Percentiles rank a stretch among this genome's conserved stretches.
These are phyloP conservation scores for Vaccinium myrtillus DNA, from an alignment of 148 eudicot species.

Conservation along the genomic window DNA sequence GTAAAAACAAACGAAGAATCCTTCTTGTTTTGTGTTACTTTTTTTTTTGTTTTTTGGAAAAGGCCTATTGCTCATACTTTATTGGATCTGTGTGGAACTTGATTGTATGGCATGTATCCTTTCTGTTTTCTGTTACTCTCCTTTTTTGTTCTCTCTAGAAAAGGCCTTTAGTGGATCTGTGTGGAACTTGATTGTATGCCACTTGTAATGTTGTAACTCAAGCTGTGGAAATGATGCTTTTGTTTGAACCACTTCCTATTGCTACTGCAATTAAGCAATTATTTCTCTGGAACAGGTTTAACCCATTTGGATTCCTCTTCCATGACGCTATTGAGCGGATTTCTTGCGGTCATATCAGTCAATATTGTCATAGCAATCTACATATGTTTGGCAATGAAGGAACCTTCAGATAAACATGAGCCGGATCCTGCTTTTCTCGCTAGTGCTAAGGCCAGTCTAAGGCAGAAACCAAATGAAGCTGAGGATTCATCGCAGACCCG, in stretches of 20 bases:
- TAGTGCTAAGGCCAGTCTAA: slow-evolving; percentile 51
- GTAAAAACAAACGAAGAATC: background rate
- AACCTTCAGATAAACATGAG: slow-evolving; percentile 64
- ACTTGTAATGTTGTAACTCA: background rate
- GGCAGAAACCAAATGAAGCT: slow-evolving; percentile 36
- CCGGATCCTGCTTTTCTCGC: slow-evolving; percentile 72
- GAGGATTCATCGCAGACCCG: slow-evolving; percentile 30
- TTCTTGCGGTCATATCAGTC: slow-evolving; percentile 89
- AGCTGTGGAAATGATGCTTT: background rate
- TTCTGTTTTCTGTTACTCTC: too few relatives aligned
- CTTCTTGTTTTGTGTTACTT: background rate
- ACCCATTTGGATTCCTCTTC: slow-evolving; percentile 55
- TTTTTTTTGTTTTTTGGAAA: background rate
- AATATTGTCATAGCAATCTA: slow-evolving; percentile 71
- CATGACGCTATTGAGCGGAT: slow-evolving; percentile 69
- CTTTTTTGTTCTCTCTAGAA: too few relatives aligned
- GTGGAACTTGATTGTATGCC: background rate
- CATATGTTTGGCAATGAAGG: slow-evolving; percentile 75
- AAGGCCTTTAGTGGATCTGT: too few relatives aligned
- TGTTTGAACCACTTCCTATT: background rate
- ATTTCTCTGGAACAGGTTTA: slow-evolving; percentile 43
- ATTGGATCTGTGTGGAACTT: background rate
- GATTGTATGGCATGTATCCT: background rate
- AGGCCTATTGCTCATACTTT: background rate
- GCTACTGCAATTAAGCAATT: slow-evolving; percentile 1